Conservation (phyloP, 2,329 filamentous ascomycete species). For the Aspergillus versicolor region DNA sequence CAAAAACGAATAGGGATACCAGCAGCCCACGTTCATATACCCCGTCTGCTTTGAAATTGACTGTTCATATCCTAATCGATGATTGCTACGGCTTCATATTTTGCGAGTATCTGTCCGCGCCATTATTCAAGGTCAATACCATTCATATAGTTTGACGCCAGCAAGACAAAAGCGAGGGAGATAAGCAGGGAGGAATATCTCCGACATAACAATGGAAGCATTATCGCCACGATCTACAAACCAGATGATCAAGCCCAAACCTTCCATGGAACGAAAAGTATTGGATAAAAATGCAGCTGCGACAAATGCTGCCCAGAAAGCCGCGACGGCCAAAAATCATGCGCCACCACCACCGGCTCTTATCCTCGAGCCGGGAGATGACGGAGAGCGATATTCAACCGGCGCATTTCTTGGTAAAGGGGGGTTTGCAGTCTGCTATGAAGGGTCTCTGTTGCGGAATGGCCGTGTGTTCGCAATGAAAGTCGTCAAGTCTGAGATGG, state of each 20-base stretch:
- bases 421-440: slow-evolving; percentile 53
- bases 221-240: slow-evolving; percentile 51
- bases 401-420: slow-evolving; percentile 50
- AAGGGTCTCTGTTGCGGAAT: slow-evolving; percentile 45
- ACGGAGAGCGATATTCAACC: slow-evolving; percentile 46
- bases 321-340: slow-evolving; percentile 42
- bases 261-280: slow-evolving; percentile 39
- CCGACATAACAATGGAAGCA: slow-evolving; percentile 44
- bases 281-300: slow-evolving; percentile 36
- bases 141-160: slow-evolving; percentile 20
- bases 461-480: slow-evolving; percentile 51
- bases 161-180: slow-evolving; percentile 4
- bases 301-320: slow-evolving; percentile 29
- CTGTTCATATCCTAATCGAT: slow-evolving; percentile 21
- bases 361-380: slow-evolving; percentile 45
- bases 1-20: not conserved
- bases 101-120: slow-evolving; percentile 5
- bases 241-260: slow-evolving; percentile 44
- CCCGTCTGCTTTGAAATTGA: slow-evolving; percentile 14
- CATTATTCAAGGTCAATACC: slow-evolving; percentile 14
- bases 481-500: slow-evolving; percentile 51
- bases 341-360: slow-evolving; percentile 46
- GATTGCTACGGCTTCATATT: slow-evolving; percentile 19
- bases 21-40: slow-evolving; percentile 18
- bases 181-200: not conserved